Evolutionary conservation across 495 filamentous ascomycete species (phyloP), one percentile per base, ranked within the genome.

Genomic region (Hypoxylon crocopeplum): DNA sequence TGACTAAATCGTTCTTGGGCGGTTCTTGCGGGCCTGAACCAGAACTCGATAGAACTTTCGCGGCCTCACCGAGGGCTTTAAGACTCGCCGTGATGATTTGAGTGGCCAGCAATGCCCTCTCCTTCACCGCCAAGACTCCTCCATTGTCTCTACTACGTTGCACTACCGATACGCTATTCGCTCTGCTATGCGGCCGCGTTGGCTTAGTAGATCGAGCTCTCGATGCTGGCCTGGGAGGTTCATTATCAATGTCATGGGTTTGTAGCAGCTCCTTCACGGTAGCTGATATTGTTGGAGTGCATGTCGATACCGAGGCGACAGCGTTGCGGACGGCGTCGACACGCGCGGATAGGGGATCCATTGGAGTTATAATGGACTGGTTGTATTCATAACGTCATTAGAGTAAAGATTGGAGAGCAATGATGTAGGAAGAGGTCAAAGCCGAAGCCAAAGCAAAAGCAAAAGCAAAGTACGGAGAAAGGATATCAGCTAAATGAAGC

Each of bases 1-100:
- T 79, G 7, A 67, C 57, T 25, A 16, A 70, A 69, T 39, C 64
- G 66, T 36, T 71, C 69, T 49, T 68, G 39, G 30, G 58, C 16
- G 50, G 69, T 51, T 60, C 51, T 60, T 64, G 53, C 63, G 44
- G 46, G 42, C 39, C 62, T 53, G 25, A 56, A 19, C 22, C 74
- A n/a, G 40, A 24, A 5, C 56, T 20, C 20, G 72, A 34, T 19
- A 70, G 48, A 3, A 65, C 55, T 66, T 90, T 96, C 16, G 87
- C 76, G 2, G 89, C 88, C 40, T 92, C 88, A 1, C 83, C 83
- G 8, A 98, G 81, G 6, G 82, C 76, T 67, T 90, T 94, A 16
- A 94, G 73, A 11, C 86, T 84, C 22, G 75, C 77, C 75, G 95
- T 97, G 56, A 94, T 86, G 15, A 93, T 82, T 41, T 93, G 87